Conservation (phyloP, 176 grass and related monocot species). For the Thinopyrum elongatum region DNA sequence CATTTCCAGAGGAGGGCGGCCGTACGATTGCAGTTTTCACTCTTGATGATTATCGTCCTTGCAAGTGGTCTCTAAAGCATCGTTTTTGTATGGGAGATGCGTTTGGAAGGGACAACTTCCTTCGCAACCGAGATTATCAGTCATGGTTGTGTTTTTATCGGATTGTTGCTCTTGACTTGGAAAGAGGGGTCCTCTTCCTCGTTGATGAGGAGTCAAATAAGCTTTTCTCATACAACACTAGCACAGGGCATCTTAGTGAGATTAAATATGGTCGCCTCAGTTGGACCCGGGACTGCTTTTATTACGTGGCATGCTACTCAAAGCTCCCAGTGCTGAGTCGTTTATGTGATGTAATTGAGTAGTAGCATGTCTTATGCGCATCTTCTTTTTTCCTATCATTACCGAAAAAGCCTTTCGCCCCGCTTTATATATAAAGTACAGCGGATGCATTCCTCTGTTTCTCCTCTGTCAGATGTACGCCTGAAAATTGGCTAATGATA, state of each 20-base stretch:
- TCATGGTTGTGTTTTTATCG: neutral
- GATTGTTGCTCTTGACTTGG: slow-evolving; percentile 12
- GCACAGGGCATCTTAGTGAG: slow-evolving; percentile 17
- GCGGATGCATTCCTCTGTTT: neutral
- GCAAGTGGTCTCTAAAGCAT: slow-evolving; percentile 15
- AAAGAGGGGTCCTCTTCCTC: slow-evolving; percentile 5
- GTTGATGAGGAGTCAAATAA: neutral
- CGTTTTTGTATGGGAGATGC: slow-evolving; percentile 10
- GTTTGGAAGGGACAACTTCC: slow-evolving; percentile 8
- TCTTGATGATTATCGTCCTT: neutral
- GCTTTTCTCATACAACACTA: slow-evolving; percentile 14
- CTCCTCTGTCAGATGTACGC: neutral
- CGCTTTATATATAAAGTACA: too few species aligned
- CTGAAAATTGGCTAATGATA: neutral
- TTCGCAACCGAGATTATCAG: neutral
- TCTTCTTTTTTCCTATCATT: neutral
- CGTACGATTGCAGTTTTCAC: slow-evolving; percentile 9
- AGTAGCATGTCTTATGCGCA: neutral
- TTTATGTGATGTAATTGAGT: neutral
- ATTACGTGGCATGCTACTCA: slow-evolving; percentile 26
- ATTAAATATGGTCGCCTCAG: neutral
- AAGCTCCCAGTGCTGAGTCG: neutral
- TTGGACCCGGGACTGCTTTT: neutral
- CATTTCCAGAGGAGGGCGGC: neutral
- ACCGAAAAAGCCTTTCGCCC: too few species aligned